These are phyloP conservation scores for Sequoia sempervirens DNA, from an alignment of 75 land plant species.

Conservation along the genomic window DNA sequence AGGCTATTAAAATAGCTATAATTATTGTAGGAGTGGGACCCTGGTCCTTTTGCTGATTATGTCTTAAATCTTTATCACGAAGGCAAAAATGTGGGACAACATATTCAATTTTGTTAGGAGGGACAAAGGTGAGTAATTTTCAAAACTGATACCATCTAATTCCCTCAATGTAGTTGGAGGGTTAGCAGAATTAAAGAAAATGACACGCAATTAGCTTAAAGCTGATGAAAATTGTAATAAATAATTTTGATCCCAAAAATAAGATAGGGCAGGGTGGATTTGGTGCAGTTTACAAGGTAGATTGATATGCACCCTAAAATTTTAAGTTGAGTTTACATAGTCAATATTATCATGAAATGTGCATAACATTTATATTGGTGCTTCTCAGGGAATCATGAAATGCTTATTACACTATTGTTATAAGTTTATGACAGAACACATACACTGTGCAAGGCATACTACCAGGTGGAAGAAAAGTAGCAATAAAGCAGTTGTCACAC, in stretches of 20 bases:
- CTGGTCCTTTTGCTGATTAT: background rate
- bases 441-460: background rate
- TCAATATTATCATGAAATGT: background rate
- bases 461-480: slow-evolving; percentile 10
- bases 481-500: slow-evolving; percentile 8
- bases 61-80: background rate
- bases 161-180: background rate
- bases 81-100: background rate
- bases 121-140: background rate
- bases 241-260: background rate
- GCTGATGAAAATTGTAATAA: background rate
- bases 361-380: background rate
- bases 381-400: background rate
- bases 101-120: background rate
- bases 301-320: too few relatives aligned
- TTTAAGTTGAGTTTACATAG: too few relatives aligned
- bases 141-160: background rate
- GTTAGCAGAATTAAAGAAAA: background rate
- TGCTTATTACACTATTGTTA: background rate
- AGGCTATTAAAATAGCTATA: background rate
- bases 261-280: too few relatives aligned
- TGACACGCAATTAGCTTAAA: background rate
- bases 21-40: background rate
- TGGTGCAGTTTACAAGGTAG: too few relatives aligned
- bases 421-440: background rate